These are phyloP conservation scores for Grigorovia yakushimaensis DNA, from an alignment of 805 yeast species.

Conservation along the genomic window DNA sequence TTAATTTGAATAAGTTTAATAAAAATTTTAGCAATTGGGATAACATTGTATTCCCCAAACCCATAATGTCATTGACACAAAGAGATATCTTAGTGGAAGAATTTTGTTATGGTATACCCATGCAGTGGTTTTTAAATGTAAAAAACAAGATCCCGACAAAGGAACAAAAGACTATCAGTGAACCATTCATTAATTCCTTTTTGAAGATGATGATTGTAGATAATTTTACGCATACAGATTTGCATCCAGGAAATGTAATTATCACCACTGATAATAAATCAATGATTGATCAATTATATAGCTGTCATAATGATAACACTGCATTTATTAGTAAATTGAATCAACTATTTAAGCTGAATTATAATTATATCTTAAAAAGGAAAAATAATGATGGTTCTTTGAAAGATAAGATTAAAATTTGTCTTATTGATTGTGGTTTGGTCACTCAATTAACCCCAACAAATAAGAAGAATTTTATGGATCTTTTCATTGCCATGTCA, in stretches of 20 bases:
- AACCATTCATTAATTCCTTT: slow-evolving; percentile 82
- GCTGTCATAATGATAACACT: slow-evolving; percentile 3
- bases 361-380: slow-evolving; percentile 20
- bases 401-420: slow-evolving; percentile 58
- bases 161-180: slow-evolving; percentile 36
- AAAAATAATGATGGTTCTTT: slow-evolving; percentile 40
- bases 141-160: slow-evolving; percentile 16
- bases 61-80: slow-evolving; percentile 43
- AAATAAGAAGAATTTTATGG: slow-evolving; percentile 80
- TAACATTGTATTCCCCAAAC: slow-evolving; percentile 69
- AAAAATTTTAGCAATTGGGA: slow-evolving; percentile 48
- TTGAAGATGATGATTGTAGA: slow-evolving; percentile 86
- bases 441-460: slow-evolving; percentile 76
- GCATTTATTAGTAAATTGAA: not conserved
- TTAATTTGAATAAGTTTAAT: slow-evolving; percentile 64
- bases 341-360: not conserved
- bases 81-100: slow-evolving; percentile 78
- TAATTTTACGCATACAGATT: slow-evolving; percentile 91
- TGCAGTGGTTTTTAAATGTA: slow-evolving; percentile 55
- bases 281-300: slow-evolving; percentile 20
- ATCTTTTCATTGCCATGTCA: slow-evolving; percentile 77
- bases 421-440: slow-evolving; percentile 87
- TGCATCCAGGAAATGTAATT: slow-evolving; percentile 94
- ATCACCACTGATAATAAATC: slow-evolving; percentile 52
- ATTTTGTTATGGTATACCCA: slow-evolving; percentile 71